Evolutionary conservation across 805 yeast species (phyloP), one percentile per base, ranked within the genome.

Genomic region (Maudiozyma turicensis): DNA sequence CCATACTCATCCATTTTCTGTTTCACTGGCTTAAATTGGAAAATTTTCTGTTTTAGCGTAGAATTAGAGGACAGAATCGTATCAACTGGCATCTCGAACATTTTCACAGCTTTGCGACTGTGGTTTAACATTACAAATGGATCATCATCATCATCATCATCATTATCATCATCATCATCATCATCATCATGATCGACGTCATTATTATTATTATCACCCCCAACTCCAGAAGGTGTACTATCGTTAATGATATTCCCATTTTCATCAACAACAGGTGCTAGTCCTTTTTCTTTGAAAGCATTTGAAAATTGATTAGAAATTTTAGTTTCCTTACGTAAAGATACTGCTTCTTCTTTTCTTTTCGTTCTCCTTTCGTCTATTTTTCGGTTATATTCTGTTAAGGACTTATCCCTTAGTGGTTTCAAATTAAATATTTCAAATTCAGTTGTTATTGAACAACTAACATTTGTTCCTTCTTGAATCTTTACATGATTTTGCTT

Each of bases 1-100:
- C 99, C 99, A 64, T 91, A 93, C 55, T 91, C 97, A 61, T 93
- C 98, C 44, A 74, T 69, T 54, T 84, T 79, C 28, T 76, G 69
- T 56, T 78, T 77, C 44, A 72, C 75, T 1, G 77, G 75, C 38
- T 78, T 69, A 56, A 71, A 84, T 10, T 96, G 98, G 60, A 91
- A 93, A 86, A 85, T 83, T 42, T 74, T 77, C 74, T 65, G 60
- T 76, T 59, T 63, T 49, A 48, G 56, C 46, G 46, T 58, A 53
- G 56, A 59, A 43, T 45, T 62, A 15, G 56, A 48, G 15, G 53
- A 49, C 5, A 66, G 49, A 9, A 52, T 43, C 6, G 54, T 55
- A 50, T 67, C 71, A 5, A 63, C 55, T 2, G 70, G 69, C 8
- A 55, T 51, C 35, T 57, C 59, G 6, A 51, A 40, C 9, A 48